Conservation (phyloP, 2,329 filamentous ascomycete genomes). For the Claviceps purpurea region DNA sequence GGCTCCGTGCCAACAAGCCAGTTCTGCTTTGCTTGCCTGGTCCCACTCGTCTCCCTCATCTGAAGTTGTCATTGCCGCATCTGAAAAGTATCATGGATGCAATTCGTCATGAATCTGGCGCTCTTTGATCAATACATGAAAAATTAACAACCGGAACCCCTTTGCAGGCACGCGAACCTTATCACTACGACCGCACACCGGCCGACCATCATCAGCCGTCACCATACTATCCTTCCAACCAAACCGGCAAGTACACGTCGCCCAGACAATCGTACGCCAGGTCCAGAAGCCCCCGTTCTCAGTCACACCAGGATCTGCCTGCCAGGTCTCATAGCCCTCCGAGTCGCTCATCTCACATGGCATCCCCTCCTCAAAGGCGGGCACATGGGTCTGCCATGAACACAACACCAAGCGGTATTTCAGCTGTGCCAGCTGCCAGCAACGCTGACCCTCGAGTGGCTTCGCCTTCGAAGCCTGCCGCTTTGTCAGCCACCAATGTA, state of each 20-base stretch:
- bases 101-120: background rate
- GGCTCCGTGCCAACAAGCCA: background rate
- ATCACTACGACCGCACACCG: constrained; percentile 29
- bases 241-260: constrained; percentile 33
- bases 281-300: constrained; percentile 37
- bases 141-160: background rate
- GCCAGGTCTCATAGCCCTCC: constrained; percentile 29
- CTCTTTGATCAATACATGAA: background rate
- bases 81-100: background rate
- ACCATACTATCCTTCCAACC: constrained; percentile 32
- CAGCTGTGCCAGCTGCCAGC: constrained; percentile 21
- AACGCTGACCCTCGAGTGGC: constrained; percentile 27
- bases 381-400: constrained; percentile 24
- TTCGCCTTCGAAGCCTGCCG: constrained; percentile 25
- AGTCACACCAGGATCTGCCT: constrained; percentile 32
- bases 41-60: background rate
- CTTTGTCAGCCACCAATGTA: constrained; percentile 19
- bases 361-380: constrained; percentile 36
- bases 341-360: constrained; percentile 25
- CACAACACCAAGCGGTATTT: constrained; percentile 27
- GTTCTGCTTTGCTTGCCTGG: background rate
- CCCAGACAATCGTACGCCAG: constrained; percentile 31
- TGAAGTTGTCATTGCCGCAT: background rate
- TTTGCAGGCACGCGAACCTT: constrained; percentile 35
- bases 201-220: constrained; percentile 28